Evolutionary conservation across 495 filamentous ascomycete species (phyloP).

Genomic region (Penicillium egyptiacum): DNA sequence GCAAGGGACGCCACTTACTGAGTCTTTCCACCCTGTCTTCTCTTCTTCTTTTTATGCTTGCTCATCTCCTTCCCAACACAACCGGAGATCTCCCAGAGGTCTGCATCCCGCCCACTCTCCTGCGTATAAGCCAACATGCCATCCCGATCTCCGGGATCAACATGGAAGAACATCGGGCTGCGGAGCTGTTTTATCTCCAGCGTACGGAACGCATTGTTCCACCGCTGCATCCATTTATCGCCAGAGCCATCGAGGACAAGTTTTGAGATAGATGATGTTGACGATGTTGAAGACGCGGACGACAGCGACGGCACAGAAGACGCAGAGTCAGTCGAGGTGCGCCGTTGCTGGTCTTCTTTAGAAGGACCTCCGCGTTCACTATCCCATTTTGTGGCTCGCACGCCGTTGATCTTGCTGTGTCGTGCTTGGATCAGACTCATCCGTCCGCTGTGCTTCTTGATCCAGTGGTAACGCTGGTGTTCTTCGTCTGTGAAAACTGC

Average conservation of each 20-base stretch:
- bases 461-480: slow-evolving; percentile 65
- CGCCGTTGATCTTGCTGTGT: slow-evolving; percentile 29
- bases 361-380: slow-evolving; percentile 15
- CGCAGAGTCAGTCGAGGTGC: slow-evolving; percentile 24
- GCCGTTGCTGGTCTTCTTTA: slow-evolving; percentile 24
- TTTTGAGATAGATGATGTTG: slow-evolving; percentile 36
- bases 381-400: slow-evolving; percentile 36
- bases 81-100: slow-evolving; percentile 57
- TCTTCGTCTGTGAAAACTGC: slow-evolving; percentile 67
- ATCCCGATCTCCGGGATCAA: slow-evolving; percentile 64
- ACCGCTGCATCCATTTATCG: slow-evolving; percentile 55
- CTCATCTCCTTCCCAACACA: slow-evolving; percentile 65
- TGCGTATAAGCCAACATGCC: slow-evolving; percentile 60
- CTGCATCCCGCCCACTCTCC: slow-evolving; percentile 46
- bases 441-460: slow-evolving; percentile 51
- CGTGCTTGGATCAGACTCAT: slow-evolving; percentile 45
- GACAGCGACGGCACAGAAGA: slow-evolving; percentile 31
- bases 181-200: slow-evolving; percentile 60
- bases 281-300: slow-evolving; percentile 22
- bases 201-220: slow-evolving; percentile 55
- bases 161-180: slow-evolving; percentile 68
- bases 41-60: slow-evolving; percentile 64
- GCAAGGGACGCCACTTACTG: slow-evolving; percentile 19
- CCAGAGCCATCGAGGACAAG: slow-evolving; percentile 55
- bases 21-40: slow-evolving; percentile 34